Conservation (phyloP, 176 grass and related monocot genomes). For the Triticum urartu region DNA sequence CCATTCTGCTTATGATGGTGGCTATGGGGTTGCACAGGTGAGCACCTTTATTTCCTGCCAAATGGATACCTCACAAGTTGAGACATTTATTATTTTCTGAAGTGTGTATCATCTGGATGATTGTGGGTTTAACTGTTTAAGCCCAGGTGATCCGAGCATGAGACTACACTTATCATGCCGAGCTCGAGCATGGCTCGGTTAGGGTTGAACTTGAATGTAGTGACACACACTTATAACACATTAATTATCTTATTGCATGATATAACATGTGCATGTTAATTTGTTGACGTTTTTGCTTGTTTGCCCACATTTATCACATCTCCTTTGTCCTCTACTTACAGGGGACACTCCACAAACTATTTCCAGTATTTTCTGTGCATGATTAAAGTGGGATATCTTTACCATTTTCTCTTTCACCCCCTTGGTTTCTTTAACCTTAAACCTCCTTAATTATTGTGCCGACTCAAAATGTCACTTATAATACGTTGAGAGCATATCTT, state of each 20-base stretch:
- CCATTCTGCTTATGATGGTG: constrained; percentile 52
- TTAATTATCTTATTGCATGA: neutral
- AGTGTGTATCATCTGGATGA: neutral
- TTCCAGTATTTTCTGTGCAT: neutral
- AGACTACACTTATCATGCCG: neutral
- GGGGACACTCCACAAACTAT: neutral
- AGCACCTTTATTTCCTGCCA: constrained; percentile 18
- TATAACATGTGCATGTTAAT: neutral
- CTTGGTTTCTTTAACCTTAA: neutral
- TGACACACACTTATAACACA: neutral
- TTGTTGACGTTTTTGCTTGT: neutral
- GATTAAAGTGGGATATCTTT: neutral
- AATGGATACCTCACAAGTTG: neutral
- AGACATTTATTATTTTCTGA: constrained; percentile 5
- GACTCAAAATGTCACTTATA: neutral
- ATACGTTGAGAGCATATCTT: neutral
- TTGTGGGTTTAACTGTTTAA: neutral
- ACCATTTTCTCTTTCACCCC: neutral
- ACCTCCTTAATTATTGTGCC: neutral
- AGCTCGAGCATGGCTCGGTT: neutral
- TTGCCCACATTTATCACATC: neutral
- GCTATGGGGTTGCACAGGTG: constrained; percentile 60
- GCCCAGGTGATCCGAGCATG: neutral
- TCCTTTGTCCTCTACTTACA: neutral
- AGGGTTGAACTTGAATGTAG: neutral